These are phyloP conservation scores for Clitopilus passeckerianus DNA, from an alignment of 768 basidiomycete genomes.

Conservation along the genomic window DNA sequence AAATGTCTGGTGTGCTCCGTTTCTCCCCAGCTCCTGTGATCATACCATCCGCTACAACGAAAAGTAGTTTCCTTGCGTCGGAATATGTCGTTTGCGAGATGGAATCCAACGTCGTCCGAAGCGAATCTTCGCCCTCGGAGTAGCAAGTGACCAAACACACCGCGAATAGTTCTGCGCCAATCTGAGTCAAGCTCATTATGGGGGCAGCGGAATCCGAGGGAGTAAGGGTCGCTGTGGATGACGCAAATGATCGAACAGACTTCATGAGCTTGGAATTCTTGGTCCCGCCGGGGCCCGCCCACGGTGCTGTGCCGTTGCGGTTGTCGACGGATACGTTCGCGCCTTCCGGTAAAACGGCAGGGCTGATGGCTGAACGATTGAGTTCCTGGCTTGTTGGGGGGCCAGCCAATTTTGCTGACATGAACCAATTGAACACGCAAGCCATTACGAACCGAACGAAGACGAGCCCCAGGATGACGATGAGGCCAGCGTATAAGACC, in stretches of 20 bases:
- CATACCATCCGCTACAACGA: constrained; percentile 97
- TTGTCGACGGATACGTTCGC: constrained; percentile 95
- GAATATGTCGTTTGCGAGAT: constrained; percentile 90
- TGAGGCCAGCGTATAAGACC: constrained; percentile 85
- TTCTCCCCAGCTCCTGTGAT: constrained; percentile 98
- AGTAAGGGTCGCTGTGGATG: constrained; percentile 54
- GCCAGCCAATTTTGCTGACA: constrained; percentile 77
- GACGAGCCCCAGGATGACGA: constrained; percentile 89
- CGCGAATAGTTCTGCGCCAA: constrained; percentile 92
- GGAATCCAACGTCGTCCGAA: constrained; percentile 89
- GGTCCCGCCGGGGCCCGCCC: constrained; percentile 60
- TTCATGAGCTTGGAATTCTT: constrained; percentile 47
- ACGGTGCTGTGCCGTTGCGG: constrained; percentile 88
- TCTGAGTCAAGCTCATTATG: constrained; percentile 80
- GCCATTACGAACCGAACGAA: constrained; percentile 95
- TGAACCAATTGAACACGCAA: constrained; percentile 94
- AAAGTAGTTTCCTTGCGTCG: constrained; percentile 86
- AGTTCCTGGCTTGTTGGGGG: constrained; percentile 70
- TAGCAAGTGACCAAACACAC: constrained; percentile 97
- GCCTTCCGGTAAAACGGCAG: constrained; percentile 94
- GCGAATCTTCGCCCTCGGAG: constrained; percentile 91
- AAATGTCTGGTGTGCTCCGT: constrained; percentile 93
- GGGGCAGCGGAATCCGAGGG: constrained; percentile 48
- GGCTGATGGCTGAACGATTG: constrained; percentile 82
- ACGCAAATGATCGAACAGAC: constrained; percentile 43